Evolutionary conservation across 208 protist genomes (phyloP).

Genomic region (Vickermania spadyakhi): DNA sequence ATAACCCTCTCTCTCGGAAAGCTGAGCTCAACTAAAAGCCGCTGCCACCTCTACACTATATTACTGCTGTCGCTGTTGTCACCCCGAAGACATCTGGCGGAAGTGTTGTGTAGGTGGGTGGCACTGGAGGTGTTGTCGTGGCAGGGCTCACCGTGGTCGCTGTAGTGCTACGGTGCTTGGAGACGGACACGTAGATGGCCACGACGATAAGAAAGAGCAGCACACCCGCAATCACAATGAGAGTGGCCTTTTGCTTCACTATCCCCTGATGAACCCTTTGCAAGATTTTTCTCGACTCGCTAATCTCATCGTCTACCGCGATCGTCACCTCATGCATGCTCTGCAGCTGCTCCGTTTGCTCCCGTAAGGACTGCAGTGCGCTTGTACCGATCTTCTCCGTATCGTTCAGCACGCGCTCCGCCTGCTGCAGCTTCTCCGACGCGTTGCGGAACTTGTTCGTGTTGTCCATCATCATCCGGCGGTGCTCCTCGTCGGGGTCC

Average conservation of each 20-base stretch:
- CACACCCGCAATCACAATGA: constrained; percentile 43
- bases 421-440: constrained; percentile 32
- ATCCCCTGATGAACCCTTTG: constrained; percentile 51
- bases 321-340: constrained; percentile 57
- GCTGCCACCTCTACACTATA: not conserved
- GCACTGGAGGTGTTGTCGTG: constrained; percentile 1
- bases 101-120: not conserved
- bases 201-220: constrained; percentile 56
- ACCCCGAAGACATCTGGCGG: no score
- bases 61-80: not conserved
- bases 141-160: constrained; percentile 10
- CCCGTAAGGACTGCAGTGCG: constrained; percentile 42
- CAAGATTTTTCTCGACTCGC: constrained; percentile 49
- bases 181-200: constrained; percentile 42
- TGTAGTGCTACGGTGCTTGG: constrained; percentile 16
- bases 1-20: not conserved
- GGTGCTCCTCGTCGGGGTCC: constrained; percentile 48
- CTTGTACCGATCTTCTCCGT: constrained; percentile 51
- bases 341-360: constrained; percentile 59
- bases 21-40: not conserved
- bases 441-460: constrained; percentile 50
- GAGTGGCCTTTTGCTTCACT: constrained; percentile 68
- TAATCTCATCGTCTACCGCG: constrained; percentile 63
- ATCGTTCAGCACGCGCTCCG: constrained; percentile 59
- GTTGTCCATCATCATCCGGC: constrained; percentile 64